These are phyloP conservation scores for Colletotrichum cereale DNA, from an alignment of 2,329 filamentous ascomycete species.

Conservation along the genomic window DNA sequence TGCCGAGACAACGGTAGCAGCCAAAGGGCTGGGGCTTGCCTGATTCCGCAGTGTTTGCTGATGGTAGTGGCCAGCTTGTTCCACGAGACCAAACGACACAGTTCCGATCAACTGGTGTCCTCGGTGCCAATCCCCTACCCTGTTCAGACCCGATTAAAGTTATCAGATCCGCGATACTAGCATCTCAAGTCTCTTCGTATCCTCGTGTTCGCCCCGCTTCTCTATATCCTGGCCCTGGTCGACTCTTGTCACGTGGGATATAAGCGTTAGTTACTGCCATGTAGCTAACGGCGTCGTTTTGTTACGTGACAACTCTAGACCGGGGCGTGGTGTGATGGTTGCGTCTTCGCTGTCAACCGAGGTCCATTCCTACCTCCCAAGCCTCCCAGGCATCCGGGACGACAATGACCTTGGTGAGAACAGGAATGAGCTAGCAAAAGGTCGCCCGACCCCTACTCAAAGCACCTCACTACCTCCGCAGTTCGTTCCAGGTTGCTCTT, in stretches of 20 bases:
- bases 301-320: no score
- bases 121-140: background rate
- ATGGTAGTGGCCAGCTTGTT: background rate
- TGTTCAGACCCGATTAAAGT: constrained; percentile 20
- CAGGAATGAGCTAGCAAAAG: background rate
- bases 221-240: constrained; percentile 8
- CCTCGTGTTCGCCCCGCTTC: constrained; percentile 17
- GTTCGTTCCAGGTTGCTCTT: background rate
- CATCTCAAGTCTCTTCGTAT: background rate
- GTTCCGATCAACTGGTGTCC: background rate
- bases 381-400: constrained; percentile 12
- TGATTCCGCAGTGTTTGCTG: background rate
- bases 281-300: no score
- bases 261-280: no score
- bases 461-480: background rate
- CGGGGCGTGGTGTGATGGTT: background rate
- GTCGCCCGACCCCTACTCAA: background rate
- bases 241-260: no score
- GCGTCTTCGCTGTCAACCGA: background rate
- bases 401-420: background rate
- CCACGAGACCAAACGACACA: background rate
- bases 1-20: background rate
- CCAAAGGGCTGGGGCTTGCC: background rate
- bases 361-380: constrained; percentile 6
- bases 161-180: constrained; percentile 35